phyloP scores from a whole-genome alignment of 2,329 filamentous ascomycete genomes.

The Cladosporium phlei region DNA sequence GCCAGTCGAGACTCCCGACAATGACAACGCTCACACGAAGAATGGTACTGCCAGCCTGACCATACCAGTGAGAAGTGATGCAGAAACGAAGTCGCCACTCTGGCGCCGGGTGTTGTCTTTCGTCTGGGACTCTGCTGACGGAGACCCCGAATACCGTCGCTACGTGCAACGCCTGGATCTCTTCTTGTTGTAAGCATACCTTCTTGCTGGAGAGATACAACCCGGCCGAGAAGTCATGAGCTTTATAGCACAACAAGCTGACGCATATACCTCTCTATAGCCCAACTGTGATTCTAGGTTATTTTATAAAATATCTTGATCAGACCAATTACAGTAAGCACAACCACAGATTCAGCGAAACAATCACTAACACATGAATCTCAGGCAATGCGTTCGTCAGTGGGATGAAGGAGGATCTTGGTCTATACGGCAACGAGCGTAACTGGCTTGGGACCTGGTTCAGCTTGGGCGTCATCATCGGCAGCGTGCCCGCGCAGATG shows the following conservation, averaged over 20 bases:
- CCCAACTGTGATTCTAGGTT: not conserved
- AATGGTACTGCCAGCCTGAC: not conserved
- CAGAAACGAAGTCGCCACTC: not conserved
- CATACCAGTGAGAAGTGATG: not conserved
- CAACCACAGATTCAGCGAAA: not conserved
- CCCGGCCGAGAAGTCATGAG: too few relatives aligned
- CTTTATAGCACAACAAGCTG: too few relatives aligned
- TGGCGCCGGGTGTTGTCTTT: slow-evolving; percentile 15
- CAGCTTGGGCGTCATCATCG: slow-evolving; percentile 41
- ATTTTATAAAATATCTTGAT: not conserved
- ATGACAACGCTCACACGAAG: not conserved
- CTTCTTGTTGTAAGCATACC: slow-evolving; percentile 11
- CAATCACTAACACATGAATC: not conserved
- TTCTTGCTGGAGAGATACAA: too few relatives aligned
- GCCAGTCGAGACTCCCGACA: not conserved
- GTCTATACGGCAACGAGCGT: slow-evolving; percentile 50
- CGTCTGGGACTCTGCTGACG: slow-evolving; percentile 16
- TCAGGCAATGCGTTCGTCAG: slow-evolving; percentile 41
- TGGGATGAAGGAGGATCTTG: slow-evolving; percentile 50
- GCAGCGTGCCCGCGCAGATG: slow-evolving; percentile 19
- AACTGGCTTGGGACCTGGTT: slow-evolving; percentile 31
- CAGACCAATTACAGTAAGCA: not conserved
- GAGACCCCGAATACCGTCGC: slow-evolving; percentile 12
- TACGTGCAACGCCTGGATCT: slow-evolving; percentile 16
- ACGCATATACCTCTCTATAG: not conserved